These are phyloP conservation scores for Shiraia sp. DNA, from an alignment of 2,329 filamentous ascomycete species.

Conservation along the genomic window DNA sequence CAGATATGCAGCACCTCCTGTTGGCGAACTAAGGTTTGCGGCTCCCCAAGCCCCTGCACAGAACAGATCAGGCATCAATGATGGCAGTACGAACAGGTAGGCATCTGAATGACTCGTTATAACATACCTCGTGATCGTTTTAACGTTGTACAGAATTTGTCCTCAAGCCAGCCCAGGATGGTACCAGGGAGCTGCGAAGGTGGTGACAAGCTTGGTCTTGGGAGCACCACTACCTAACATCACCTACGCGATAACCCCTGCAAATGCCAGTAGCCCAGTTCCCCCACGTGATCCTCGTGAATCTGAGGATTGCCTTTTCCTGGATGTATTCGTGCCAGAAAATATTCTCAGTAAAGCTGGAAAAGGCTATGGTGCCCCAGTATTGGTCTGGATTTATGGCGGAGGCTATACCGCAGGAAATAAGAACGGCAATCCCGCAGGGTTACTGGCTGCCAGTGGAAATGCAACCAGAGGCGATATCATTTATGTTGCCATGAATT, in stretches of 20 bases:
- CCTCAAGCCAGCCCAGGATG: constrained; percentile 50
- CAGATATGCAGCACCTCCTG: constrained; percentile 58
- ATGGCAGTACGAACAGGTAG: constrained; percentile 44
- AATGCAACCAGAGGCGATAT: constrained; percentile 46
- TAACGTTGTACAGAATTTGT: constrained; percentile 30
- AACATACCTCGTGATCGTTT: neutral
- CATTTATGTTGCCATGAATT: constrained; percentile 52
- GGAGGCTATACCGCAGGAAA: constrained; percentile 50
- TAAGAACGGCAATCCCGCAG: constrained; percentile 49
- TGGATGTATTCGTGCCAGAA: constrained; percentile 53
- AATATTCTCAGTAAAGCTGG: constrained; percentile 39
- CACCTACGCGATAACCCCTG: constrained; percentile 29
- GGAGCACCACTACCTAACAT: constrained; percentile 34
- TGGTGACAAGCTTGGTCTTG: constrained; percentile 34
- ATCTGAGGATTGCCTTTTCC: constrained; percentile 54
- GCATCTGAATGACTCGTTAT: constrained; percentile 8
- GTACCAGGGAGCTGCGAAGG: constrained; percentile 40
- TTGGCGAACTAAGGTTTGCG: constrained; percentile 56
- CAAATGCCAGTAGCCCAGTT: constrained; percentile 29
- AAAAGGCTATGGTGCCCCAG: constrained; percentile 45
- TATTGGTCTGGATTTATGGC: constrained; percentile 57
- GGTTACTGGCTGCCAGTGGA: constrained; percentile 49
- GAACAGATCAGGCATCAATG: constrained; percentile 52
- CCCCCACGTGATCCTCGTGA: constrained; percentile 30
- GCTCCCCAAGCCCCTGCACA: constrained; percentile 50